phyloP scores from a whole-genome alignment of 177 flowering plant genomes.

The Tripterygium wilfordii region DNA sequence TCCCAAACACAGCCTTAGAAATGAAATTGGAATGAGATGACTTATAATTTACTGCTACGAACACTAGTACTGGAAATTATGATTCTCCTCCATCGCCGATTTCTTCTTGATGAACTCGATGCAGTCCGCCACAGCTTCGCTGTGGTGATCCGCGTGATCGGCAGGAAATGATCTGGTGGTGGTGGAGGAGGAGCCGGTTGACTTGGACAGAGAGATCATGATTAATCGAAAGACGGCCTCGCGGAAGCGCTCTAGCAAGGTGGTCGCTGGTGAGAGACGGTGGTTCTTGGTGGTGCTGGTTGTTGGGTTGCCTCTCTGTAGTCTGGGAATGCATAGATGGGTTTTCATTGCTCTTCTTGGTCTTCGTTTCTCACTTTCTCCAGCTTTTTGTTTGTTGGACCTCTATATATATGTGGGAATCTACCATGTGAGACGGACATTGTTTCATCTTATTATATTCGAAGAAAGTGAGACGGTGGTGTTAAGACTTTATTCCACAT shows the following conservation, averaged over 20 bases:
- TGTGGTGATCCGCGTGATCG: slow-evolving; percentile 50
- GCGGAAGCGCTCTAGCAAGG: slow-evolving; percentile 59
- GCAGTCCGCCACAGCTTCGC: slow-evolving; percentile 72
- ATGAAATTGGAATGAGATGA: too few relatives aligned
- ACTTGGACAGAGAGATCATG: slow-evolving; percentile 50
- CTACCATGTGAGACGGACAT: too few relatives aligned
- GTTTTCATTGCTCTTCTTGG: slow-evolving; percentile 17
- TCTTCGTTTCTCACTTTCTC: background rate
- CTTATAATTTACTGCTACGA: too few relatives aligned
- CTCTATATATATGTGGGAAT: too few relatives aligned
- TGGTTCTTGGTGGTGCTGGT: slow-evolving; percentile 9
- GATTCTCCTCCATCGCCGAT: slow-evolving; percentile 14
- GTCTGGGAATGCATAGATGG: slow-evolving; percentile 40
- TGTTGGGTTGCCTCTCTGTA: slow-evolving; percentile 10
- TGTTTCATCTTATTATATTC: too few relatives aligned
- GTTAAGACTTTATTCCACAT: too few relatives aligned
- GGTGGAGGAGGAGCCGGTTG: slow-evolving; percentile 5
- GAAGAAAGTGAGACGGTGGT: too few relatives aligned
- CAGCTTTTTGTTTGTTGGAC: too few relatives aligned
- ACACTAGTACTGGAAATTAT: slow-evolving; percentile 20
- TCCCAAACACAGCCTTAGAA: too few relatives aligned
- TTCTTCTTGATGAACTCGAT: slow-evolving; percentile 73
- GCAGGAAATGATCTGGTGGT: slow-evolving; percentile 5
- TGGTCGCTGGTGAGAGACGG: slow-evolving; percentile 26
- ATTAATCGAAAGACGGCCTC: slow-evolving; percentile 62